These are phyloP conservation scores for Kalanchoe fedtschenkoi DNA, from an alignment of 164 flowering plant species.

Conservation along the genomic window DNA sequence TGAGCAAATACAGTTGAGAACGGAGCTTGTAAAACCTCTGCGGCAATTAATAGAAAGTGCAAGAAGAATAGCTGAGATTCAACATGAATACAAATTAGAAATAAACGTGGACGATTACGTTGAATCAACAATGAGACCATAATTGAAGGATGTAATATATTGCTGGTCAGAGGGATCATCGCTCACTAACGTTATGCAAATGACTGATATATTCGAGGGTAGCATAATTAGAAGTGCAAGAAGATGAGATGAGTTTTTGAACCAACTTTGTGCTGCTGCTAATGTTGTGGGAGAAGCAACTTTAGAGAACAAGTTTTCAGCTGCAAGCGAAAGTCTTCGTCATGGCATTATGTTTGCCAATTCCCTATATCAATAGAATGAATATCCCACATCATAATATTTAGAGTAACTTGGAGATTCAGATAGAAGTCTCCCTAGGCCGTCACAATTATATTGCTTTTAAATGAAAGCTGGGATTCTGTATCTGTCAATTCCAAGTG, in stretches of 20 bases:
- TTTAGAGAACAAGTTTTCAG: slow-evolving; percentile 75
- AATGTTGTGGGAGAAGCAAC: slow-evolving; percentile 84
- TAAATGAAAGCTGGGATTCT: no score
- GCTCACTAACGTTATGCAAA: slow-evolving; percentile 80
- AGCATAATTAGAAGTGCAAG: slow-evolving; percentile 82
- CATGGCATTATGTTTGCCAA: slow-evolving; percentile 93
- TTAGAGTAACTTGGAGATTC: no score
- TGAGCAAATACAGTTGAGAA: slow-evolving; percentile 82
- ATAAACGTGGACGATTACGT: slow-evolving; percentile 91
- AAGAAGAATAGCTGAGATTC: slow-evolving; percentile 95
- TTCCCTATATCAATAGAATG: slow-evolving; percentile 36
- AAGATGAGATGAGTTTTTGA: slow-evolving; percentile 89
- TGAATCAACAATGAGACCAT: slow-evolving; percentile 83
- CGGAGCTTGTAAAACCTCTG: slow-evolving; percentile 82
- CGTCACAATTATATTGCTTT: no score
- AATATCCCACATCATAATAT: not conserved
- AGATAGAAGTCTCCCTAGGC: no score
- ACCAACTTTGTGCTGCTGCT: slow-evolving; percentile 90
- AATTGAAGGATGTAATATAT: slow-evolving; percentile 94
- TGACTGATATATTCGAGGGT: slow-evolving; percentile 98
- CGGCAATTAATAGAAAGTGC: slow-evolving; percentile 97
- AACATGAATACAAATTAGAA: slow-evolving; percentile 91
- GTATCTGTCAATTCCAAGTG: no score
- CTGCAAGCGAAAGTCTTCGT: slow-evolving; percentile 79
- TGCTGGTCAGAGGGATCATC: slow-evolving; percentile 96